Conservation (phyloP, 2,329 filamentous ascomycete species). For the Trichoderma sp. region DNA sequence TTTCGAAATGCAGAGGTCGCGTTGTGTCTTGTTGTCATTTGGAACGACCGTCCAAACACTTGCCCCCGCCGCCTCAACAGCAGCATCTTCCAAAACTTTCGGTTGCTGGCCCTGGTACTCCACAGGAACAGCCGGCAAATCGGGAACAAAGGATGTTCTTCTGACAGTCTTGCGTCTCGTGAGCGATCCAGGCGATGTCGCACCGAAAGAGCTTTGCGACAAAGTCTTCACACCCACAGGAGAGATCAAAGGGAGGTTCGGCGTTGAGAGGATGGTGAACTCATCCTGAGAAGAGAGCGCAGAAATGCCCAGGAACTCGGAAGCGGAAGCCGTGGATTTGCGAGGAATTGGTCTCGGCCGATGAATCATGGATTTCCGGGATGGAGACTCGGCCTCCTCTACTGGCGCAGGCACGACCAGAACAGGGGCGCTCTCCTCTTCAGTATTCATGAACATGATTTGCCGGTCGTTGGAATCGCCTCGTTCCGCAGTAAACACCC, state of each 20-base stretch:
- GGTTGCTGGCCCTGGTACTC: conserved; percentile 5
- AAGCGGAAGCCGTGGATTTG: conserved; percentile 35
- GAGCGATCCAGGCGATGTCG: conserved; percentile 2
- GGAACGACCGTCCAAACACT: conserved; percentile 7
- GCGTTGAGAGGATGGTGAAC: not conserved
- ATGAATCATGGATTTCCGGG: conserved; percentile 45
- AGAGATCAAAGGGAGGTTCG: not conserved
- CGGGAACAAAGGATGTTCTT: conserved; percentile 8
- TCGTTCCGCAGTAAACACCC: conserved; percentile 29
- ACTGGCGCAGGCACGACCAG: conserved; percentile 25
- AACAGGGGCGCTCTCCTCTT: conserved; percentile 33
- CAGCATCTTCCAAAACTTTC: not conserved
- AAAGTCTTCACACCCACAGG: conserved; percentile 1
- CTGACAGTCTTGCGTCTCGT: conserved; percentile 1
- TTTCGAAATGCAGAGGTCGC: conserved; percentile 27
- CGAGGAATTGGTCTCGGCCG: conserved; percentile 56
- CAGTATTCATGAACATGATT: conserved; percentile 55
- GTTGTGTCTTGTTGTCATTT: conserved; percentile 3
- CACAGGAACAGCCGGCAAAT: conserved; percentile 6
- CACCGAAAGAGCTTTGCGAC: not conserved
- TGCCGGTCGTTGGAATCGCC: conserved; percentile 39
- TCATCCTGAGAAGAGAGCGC: not conserved
- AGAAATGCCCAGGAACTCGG: not conserved
- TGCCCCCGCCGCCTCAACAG: not conserved
- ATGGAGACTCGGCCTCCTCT: not conserved